Base-by-base conservation (phyloP, 768 basidiomycete genomes). In the Podaxis sp. region DNA sequence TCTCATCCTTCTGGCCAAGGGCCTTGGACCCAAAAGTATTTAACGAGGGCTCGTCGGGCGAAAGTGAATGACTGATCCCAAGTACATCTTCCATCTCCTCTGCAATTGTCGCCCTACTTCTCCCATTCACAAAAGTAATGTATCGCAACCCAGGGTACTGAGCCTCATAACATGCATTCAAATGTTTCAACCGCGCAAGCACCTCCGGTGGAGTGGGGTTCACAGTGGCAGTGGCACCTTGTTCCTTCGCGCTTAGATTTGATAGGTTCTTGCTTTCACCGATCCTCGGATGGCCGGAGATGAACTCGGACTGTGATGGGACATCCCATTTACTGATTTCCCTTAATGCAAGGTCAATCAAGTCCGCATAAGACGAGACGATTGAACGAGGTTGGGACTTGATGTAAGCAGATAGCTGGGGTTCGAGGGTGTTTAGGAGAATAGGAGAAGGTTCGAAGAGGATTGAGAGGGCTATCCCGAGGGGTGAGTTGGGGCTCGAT, bases 41-140 rank as follows among this genome's bases (percentile, higher is more conserved):
- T 15, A 83, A 63, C 1, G 67, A 61, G 0, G 83, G 83, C 49
- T 80, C 70, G 2, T 76, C 71, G 8, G 82, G 73, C 24, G 77
- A 81, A 55, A 84, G 68, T 13, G 84, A 84, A 71, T 83, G 85
- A 54, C 74, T 70, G 65, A 87, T 70, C 3, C 77, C 80, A 38
- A 96, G 76, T 58, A 78, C 79, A 61, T 79, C 80, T 73, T 95
- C 92, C 82, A 97, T 89, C 77, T 95, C 93, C 67, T 85, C 80
- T 42, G 85, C 87, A 67, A 97, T 88, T 52, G 73, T 81, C 38
- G 82, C 82, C 42, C 94, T 80, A 64, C 84, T 84, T 63, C 95
- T 83, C 38, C 93, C 92, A 69, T 95, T 93, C 44, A 96, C 95
- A 70, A 95, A 97, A 4, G 93, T 95, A 75, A 97, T 92, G 70